These are phyloP conservation scores for Ustilago curta DNA, from an alignment of 1,284 basidiomycete genomes.

Conservation along the genomic window DNA sequence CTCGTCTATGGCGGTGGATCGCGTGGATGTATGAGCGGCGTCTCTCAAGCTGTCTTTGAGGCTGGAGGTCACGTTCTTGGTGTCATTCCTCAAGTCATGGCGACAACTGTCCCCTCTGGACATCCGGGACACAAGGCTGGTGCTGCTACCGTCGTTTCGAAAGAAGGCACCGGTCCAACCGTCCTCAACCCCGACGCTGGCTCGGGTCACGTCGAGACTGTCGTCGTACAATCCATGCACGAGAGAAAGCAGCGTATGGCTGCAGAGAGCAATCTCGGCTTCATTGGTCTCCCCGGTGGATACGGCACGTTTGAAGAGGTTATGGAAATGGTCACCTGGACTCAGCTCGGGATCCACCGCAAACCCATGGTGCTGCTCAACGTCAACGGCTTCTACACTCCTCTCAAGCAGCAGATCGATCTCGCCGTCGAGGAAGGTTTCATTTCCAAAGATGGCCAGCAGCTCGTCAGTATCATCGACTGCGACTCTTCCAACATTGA, in stretches of 20 bases:
- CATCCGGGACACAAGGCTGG: slow-evolving; percentile 50
- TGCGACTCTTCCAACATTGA: slow-evolving; percentile 77
- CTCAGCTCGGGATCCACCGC: slow-evolving; percentile 86
- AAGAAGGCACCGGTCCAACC: slow-evolving; percentile 59
- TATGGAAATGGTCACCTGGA: slow-evolving; percentile 91
- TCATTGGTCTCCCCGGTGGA: slow-evolving; percentile 88
- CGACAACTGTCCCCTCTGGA: slow-evolving; percentile 58
- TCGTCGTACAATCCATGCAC: slow-evolving; percentile 83
- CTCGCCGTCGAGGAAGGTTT: slow-evolving; percentile 80
- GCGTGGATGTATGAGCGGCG: slow-evolving; percentile 86
- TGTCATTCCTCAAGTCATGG: slow-evolving; percentile 82
- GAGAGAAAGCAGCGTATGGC: slow-evolving; percentile 92
- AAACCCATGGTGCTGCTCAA: slow-evolving; percentile 88
- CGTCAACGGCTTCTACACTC: slow-evolving; percentile 81
- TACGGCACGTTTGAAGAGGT: slow-evolving; percentile 92
- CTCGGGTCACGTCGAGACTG: slow-evolving; percentile 45
- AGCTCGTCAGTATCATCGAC: slow-evolving; percentile 70
- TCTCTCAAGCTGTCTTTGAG: slow-evolving; percentile 78
- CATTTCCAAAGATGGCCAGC: slow-evolving; percentile 58
- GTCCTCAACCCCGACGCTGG: slow-evolving; percentile 55
- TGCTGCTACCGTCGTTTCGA: slow-evolving; percentile 32
- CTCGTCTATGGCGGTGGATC: slow-evolving; percentile 89
- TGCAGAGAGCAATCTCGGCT: slow-evolving; percentile 77
- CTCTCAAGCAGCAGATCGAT: slow-evolving; percentile 79
- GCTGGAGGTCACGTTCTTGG: slow-evolving; percentile 83